Percentiles rank a stretch among this genome's conserved stretches.
Conservation (phyloP, 2,329 filamentous ascomycete species). For the Fusarium piperis region DNA sequence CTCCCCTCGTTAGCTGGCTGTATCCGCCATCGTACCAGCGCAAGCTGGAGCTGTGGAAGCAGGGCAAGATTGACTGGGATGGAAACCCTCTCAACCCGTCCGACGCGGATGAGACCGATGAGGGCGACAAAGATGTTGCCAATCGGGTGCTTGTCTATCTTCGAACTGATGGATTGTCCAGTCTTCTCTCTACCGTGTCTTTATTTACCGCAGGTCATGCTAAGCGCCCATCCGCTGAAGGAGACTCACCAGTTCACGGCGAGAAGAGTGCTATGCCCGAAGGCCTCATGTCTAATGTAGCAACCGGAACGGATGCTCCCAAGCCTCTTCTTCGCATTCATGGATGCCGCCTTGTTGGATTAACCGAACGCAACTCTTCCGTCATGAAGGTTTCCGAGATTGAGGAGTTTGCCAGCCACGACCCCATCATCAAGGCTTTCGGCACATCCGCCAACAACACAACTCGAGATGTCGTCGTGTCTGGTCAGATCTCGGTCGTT, state of each 20-base stretch:
- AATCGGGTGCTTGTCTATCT: conserved; percentile 30
- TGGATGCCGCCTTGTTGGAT: conserved; percentile 83
- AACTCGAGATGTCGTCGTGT: conserved; percentile 68
- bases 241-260: not conserved
- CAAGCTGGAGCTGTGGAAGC: conserved; percentile 66
- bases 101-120: not conserved
- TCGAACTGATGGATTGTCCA: conserved; percentile 35
- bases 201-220: conserved; percentile 14
- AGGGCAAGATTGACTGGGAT: conserved; percentile 90
- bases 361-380: conserved; percentile 90
- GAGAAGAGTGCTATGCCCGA: not conserved
- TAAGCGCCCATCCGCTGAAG: not conserved
- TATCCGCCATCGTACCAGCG: conserved; percentile 73
- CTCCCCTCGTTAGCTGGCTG: conserved; percentile 75
- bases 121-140: not conserved
- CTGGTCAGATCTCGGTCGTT: conserved; percentile 81
- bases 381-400: conserved; percentile 92
- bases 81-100: conserved; percentile 43
- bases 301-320: not conserved
- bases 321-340: conserved; percentile 54
- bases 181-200: conserved; percentile 32
- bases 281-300: not conserved
- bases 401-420: conserved; percentile 75
- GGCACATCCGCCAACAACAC: conserved; percentile 52
- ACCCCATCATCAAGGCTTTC: conserved; percentile 91